Conservation (phyloP, 2,329 filamentous ascomycete genomes). For the Rasamsonia emersonii region DNA sequence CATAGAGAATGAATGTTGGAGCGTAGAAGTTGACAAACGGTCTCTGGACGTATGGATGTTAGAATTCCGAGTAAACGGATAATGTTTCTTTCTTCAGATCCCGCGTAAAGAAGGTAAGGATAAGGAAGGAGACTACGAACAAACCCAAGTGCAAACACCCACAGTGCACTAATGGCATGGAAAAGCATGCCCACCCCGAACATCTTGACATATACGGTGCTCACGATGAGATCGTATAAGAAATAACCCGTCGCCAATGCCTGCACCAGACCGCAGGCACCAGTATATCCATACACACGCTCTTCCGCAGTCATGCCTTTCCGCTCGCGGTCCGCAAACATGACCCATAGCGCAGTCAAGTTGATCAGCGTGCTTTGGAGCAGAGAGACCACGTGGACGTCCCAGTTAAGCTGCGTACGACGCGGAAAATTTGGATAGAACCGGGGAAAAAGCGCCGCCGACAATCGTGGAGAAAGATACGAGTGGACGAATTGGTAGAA, state of each 20-base stretch:
- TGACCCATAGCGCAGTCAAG: conserved; percentile 49
- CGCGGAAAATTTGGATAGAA: conserved; percentile 46
- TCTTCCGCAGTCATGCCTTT: conserved; percentile 44
- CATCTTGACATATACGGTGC: conserved; percentile 44
- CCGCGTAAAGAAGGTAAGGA: not conserved
- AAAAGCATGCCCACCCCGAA: conserved; percentile 55
- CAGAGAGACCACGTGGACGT: conserved; percentile 57
- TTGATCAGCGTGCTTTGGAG: conserved; percentile 52
- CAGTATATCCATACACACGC: conserved; percentile 54
- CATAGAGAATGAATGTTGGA: conserved; percentile 58
- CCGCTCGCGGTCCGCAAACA: conserved; percentile 48
- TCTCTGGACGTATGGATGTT: conserved; percentile 42
- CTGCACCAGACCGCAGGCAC: conserved; percentile 49
- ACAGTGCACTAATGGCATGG: conserved; percentile 53
- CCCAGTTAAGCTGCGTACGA: conserved; percentile 56
- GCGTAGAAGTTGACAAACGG: conserved; percentile 59
- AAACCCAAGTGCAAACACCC: conserved; percentile 55
- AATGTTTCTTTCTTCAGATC: not conserved
- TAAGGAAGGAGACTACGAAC: conserved; percentile 38
- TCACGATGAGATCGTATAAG: conserved; percentile 54
- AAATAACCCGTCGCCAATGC: conserved; percentile 57
- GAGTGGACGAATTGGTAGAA: conserved; percentile 50
- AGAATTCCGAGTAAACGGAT: not conserved
- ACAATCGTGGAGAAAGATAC: conserved; percentile 48
- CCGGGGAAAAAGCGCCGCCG: conserved; percentile 44